These are phyloP conservation scores for Benincasa hispida DNA, from an alignment of 306 rosid genomes.

Conservation along the genomic window DNA sequence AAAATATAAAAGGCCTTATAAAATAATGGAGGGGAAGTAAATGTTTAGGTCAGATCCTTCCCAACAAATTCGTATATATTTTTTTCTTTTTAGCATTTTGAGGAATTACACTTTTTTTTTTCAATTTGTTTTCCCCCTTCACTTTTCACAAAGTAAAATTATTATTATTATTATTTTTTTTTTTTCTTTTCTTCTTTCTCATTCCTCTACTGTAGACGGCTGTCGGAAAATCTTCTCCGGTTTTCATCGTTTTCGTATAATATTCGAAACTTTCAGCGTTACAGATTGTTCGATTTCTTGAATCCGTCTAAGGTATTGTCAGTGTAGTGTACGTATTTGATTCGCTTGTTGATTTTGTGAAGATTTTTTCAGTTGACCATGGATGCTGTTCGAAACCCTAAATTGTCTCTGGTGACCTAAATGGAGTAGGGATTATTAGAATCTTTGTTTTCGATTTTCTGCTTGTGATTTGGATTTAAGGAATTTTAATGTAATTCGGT, in stretches of 20 bases:
- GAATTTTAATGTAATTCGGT: background rate
- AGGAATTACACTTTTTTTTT: slow-evolving; percentile 4
- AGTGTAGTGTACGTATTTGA: background rate
- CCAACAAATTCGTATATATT: background rate
- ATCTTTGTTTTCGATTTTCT: background rate
- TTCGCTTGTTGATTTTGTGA: background rate
- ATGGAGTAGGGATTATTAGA: background rate
- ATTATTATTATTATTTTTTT: background rate
- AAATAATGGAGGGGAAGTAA: background rate
- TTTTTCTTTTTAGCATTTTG: background rate
- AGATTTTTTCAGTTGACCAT: background rate
- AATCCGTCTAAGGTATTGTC: background rate
- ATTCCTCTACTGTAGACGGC: slow-evolving; percentile 27
- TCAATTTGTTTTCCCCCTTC: background rate
- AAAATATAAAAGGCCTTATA: background rate
- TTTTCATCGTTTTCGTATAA: slow-evolving; percentile 1
- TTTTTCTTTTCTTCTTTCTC: slow-evolving; percentile 11
- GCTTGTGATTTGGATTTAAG: background rate
- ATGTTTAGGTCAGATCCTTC: background rate
- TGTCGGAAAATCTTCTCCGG: slow-evolving; percentile 37
- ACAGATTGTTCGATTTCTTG: background rate
- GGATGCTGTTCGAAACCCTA: slow-evolving; percentile 3
- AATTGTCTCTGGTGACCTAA: background rate
- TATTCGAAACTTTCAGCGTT: slow-evolving; percentile 4
- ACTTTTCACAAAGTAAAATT: slow-evolving; percentile 21